phyloP scores from a whole-genome alignment of 73 alveolate genomes.

The Paramecium sonneborni region DNA sequence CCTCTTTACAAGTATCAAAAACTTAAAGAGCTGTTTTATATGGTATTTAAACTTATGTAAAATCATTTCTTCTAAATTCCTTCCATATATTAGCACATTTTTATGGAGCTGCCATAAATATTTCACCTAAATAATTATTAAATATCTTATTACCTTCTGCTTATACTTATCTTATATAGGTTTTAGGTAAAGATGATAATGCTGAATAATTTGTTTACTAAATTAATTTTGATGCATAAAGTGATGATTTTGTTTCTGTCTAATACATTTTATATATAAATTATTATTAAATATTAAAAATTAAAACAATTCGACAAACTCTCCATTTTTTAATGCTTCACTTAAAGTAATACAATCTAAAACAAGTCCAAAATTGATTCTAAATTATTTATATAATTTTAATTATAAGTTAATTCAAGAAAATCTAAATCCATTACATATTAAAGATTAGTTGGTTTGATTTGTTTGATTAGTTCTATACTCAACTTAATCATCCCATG shows the following conservation, averaged over 20 bases:
- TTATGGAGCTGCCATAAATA: conserved; percentile 29
- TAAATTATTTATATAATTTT: neutral
- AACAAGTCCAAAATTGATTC: neutral
- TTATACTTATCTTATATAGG: neutral
- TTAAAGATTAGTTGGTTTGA: neutral
- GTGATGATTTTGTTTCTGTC: conserved; percentile 43
- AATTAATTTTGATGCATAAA: neutral
- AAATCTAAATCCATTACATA: conserved; percentile 14
- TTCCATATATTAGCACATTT: conserved; percentile 39
- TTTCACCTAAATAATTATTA: conserved; percentile 1
- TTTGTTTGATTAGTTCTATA: neutral
- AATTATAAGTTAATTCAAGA: neutral
- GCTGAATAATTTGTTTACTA: conserved; percentile 50
- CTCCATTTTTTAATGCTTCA: too few relatives aligned
- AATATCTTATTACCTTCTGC: neutral
- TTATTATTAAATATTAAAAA: neutral
- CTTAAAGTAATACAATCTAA: too few relatives aligned
- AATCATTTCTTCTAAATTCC: conserved; percentile 42
- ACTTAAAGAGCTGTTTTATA: conserved; percentile 7
- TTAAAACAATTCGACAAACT: neutral
- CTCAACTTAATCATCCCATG: conserved; percentile 9
- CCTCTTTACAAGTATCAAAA: conserved; percentile 57
- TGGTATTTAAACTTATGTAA: conserved; percentile 46
- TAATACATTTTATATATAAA: neutral
- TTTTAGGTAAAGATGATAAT: conserved; percentile 22